These are phyloP conservation scores for Casuarina glauca DNA, from an alignment of 306 rosid species.

Conservation along the genomic window DNA sequence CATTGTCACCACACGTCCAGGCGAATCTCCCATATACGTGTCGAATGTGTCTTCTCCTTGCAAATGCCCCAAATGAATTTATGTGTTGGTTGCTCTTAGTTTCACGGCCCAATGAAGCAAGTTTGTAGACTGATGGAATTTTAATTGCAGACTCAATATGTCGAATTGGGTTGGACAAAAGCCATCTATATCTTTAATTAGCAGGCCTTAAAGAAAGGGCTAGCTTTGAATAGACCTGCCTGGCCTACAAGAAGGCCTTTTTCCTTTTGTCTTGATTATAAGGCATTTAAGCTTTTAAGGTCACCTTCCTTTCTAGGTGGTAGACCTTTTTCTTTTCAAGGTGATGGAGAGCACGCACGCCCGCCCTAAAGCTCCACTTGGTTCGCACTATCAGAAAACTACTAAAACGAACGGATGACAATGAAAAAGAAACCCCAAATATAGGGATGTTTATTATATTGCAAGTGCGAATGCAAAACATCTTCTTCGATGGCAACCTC, in stretches of 20 bases:
- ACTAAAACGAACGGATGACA: background rate
- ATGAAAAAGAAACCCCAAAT: background rate
- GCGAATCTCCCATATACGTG: background rate
- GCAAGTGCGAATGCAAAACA: background rate
- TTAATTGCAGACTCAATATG: background rate
- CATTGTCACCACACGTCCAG: background rate
- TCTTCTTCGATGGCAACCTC: slow-evolving; percentile 11
- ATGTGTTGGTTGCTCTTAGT: too few species aligned
- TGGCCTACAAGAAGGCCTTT: too few species aligned
- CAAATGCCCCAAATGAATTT: too few species aligned
- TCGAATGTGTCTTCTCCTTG: background rate
- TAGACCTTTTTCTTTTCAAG: too few species aligned
- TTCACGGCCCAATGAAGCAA: background rate
- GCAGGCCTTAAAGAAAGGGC: background rate
- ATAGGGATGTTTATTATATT: background rate
- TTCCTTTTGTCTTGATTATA: too few species aligned
- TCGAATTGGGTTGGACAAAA: background rate
- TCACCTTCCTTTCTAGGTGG: background rate
- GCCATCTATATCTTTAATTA: background rate
- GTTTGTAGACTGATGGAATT: background rate
- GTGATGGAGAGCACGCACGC: too few species aligned
- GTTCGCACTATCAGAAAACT: background rate
- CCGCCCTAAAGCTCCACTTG: background rate
- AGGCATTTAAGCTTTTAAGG: background rate
- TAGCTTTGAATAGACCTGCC: too few species aligned